Percentiles rank a stretch among this genome's conserved stretches.
phyloP scores from a whole-genome alignment of 2,329 filamentous ascomycete species.

The Zymoseptoria crescenta region DNA sequence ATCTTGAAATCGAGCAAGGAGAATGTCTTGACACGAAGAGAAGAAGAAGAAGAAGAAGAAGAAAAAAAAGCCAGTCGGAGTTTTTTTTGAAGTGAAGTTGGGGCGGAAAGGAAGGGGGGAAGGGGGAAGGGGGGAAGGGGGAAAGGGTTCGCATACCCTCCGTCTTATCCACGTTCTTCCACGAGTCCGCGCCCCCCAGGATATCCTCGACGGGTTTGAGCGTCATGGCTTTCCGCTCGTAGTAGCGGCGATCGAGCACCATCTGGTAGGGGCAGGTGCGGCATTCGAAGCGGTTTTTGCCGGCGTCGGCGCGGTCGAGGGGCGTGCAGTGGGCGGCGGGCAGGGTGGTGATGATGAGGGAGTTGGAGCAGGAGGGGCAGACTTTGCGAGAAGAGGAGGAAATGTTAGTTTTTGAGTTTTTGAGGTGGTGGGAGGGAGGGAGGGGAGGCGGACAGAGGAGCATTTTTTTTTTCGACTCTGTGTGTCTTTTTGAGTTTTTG shows the following conservation, averaged over 20 bases:
- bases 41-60: background rate
- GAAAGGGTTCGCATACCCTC: conserved; percentile 38
- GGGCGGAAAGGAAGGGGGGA: background rate
- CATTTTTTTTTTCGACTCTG: conserved; percentile 39
- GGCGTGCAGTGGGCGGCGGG: conserved; percentile 28
- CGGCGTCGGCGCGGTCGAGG: conserved; percentile 33
- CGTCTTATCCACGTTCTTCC: conserved; percentile 85
- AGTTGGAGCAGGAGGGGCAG: conserved; percentile 77
- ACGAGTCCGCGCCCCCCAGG: conserved; percentile 78
- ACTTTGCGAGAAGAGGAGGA: conserved; percentile 40
- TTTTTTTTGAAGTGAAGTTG: background rate
- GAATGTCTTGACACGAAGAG: background rate
- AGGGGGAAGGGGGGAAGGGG: no score
- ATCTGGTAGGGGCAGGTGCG: conserved; percentile 92
- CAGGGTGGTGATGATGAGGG: conserved; percentile 61
- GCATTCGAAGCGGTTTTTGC: conserved; percentile 80
- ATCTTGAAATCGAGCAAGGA: no score
- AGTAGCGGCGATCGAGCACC: conserved; percentile 69
- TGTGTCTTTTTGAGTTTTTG: background rate
- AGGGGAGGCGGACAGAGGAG: conserved; percentile 51
- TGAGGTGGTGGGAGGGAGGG: background rate
- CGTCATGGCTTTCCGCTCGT: conserved; percentile 70
- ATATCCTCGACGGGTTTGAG: conserved; percentile 85
- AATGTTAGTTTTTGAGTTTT: conserved; percentile 3
- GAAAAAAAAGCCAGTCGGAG: no score